phyloP scores from a whole-genome alignment of 192 early-diverging fungal species.

The Globomyces pollinis-pini region DNA sequence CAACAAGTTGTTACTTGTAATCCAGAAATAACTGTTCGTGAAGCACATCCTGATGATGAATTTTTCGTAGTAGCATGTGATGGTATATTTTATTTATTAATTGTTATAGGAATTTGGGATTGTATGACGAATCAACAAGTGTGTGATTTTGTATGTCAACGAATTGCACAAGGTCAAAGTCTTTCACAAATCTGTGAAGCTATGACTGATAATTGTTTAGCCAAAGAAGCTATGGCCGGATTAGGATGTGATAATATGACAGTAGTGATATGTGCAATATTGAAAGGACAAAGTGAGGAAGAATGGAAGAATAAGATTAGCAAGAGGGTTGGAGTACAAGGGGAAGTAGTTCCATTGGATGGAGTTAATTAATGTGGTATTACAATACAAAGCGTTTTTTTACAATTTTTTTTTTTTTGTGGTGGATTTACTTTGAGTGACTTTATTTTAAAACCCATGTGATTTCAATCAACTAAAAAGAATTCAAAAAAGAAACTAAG shows the following conservation, averaged over 20 bases:
- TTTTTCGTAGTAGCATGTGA: constrained; percentile 97
- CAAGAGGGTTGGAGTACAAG: neutral
- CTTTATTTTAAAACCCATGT: no score
- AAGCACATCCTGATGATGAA: constrained; percentile 65
- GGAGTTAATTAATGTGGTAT: constrained; percentile 3
- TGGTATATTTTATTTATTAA: constrained; percentile 51
- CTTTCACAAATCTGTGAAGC: constrained; percentile 72
- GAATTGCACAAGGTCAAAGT: constrained; percentile 52
- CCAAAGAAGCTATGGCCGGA: constrained; percentile 78
- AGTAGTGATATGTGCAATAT: constrained; percentile 78
- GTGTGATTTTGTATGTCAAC: constrained; percentile 72
- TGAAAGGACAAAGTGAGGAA: constrained; percentile 67
- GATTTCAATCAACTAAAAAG: no score
- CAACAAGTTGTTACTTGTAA: constrained; percentile 89
- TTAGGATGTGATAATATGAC: constrained; percentile 99
- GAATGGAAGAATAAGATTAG: constrained; percentile 54
- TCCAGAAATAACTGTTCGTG: constrained; percentile 70
- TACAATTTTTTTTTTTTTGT: neutral
- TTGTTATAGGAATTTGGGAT: constrained; percentile 90
- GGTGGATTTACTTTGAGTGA: no score
- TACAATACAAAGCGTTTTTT: neutral
- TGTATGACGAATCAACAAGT: constrained; percentile 86
- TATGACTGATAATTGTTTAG: constrained; percentile 89
- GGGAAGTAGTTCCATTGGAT: neutral
- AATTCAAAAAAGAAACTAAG: no score